Base-by-base conservation (phyloP, 2,329 filamentous ascomycete genomes). In the Fusarium brevicatenulatum region DNA sequence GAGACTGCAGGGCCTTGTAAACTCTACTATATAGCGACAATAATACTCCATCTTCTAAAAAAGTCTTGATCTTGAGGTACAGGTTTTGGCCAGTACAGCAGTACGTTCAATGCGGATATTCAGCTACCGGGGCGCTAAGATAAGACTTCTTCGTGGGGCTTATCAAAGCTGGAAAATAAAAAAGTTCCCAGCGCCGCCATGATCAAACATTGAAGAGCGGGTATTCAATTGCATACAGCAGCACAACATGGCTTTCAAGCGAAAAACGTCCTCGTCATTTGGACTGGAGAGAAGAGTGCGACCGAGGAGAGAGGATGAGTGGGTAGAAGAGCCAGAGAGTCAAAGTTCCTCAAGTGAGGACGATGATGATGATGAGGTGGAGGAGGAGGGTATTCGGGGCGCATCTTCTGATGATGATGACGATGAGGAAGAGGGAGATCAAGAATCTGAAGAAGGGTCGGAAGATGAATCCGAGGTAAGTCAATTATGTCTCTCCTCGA, bases 261-360 rank as follows among this genome's bases (percentile, higher is more conserved):
- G 87, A 44, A 87, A 85, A 74, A 59, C 79, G 7, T 79, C 81
- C 4, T 64, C 65, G 7, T 77, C 79, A 2, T 44, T 77, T 11
- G 81, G 80, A 16, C 77, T 86, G 4, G 82, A 84, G 67, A 80
- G 85, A 63, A 81, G 85, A 46, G 85, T 87, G 3, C 83, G 83
- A 40, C 81, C 83, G 4, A 80, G 85, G 53, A 83, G 78, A 36
- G 83, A 86, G 34, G 85, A 86, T 32, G 81, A 85, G 57, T 83
- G 82, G 74, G 81, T 85, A 43, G 69, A 80, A 10, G 82, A 84
- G 30, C 69, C 79, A 59, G 82, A 80, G 73, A 82, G 80, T 19
- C 81, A 80, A 15, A 70, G 70, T n/a, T 76, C 73, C 44, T 76
- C 74, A 30, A 76, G 75, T 21, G 72, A 71, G 32, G 78, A 78